phyloP scores from a whole-genome alignment of 805 yeast genomes.

The Tetrapisispora pingtungensis region DNA sequence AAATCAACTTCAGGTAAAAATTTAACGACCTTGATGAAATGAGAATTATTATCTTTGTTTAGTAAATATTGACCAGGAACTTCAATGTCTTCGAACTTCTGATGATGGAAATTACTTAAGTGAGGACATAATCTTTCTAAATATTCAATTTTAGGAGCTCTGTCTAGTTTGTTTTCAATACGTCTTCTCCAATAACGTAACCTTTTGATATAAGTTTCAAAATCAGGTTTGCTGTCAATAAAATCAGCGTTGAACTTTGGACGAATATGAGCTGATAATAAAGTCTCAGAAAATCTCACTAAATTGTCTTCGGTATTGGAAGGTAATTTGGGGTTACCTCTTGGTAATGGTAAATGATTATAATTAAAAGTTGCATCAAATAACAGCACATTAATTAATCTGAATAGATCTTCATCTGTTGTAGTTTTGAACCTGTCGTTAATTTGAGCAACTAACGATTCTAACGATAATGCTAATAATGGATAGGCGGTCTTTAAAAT shows the following conservation, averaged over 20 bases:
- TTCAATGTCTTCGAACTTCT: slow-evolving; percentile 94
- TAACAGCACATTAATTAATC: slow-evolving; percentile 82
- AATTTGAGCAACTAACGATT: slow-evolving; percentile 91
- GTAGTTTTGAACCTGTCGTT: slow-evolving; percentile 86
- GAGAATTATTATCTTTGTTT: slow-evolving; percentile 80
- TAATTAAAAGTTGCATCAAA: slow-evolving; percentile 90
- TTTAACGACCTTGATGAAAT: slow-evolving; percentile 86
- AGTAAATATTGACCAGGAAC: slow-evolving; percentile 93
- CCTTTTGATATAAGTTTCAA: slow-evolving; percentile 76
- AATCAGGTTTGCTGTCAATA: slow-evolving; percentile 74
- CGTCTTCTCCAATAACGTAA: slow-evolving; percentile 88
- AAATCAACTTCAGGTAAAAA: slow-evolving; percentile 83
- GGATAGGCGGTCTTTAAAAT: slow-evolving; percentile 96
- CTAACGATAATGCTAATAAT: slow-evolving; percentile 79
- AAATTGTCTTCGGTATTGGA: slow-evolving; percentile 85
- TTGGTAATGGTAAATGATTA: slow-evolving; percentile 76
- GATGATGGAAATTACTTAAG: slow-evolving; percentile 93
- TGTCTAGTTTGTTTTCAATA: slow-evolving; percentile 81
- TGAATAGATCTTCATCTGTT: slow-evolving; percentile 92
- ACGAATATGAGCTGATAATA: slow-evolving; percentile 77
- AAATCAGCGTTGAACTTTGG: slow-evolving; percentile 89
- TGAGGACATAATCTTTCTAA: slow-evolving; percentile 91
- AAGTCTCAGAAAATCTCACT: slow-evolving; percentile 83
- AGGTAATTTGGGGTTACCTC: slow-evolving; percentile 81
- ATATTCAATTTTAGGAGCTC: slow-evolving; percentile 69